Conservation (phyloP, 306 rosid species). For the Vigna unguiculata region DNA sequence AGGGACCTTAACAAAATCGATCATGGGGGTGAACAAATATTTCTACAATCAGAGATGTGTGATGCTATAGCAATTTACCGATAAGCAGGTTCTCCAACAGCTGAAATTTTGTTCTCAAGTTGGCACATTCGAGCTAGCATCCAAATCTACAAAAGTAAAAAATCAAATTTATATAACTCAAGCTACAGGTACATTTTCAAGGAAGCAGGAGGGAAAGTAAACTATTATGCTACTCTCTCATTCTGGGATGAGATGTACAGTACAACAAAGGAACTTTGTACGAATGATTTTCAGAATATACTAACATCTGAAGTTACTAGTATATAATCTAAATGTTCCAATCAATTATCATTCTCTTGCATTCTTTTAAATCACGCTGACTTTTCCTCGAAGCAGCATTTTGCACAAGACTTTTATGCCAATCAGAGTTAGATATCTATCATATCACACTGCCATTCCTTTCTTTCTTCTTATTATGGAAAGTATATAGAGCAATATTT, state of each 20-base stretch:
- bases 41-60: slow-evolving; percentile 31
- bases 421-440: not conserved
- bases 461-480: not conserved
- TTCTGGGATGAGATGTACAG: slow-evolving; percentile 33
- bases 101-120: slow-evolving; percentile 92
- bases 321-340: slow-evolving; percentile 17
- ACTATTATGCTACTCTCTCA: not conserved
- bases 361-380: slow-evolving; percentile 31
- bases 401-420: slow-evolving; percentile 20
- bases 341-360: slow-evolving; percentile 21
- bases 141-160: slow-evolving; percentile 71
- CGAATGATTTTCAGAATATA: slow-evolving; percentile 33
- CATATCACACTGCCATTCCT: slow-evolving; percentile 22
- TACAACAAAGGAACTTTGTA: slow-evolving; percentile 24
- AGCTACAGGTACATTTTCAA: slow-evolving; percentile 21
- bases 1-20: slow-evolving; percentile 13
- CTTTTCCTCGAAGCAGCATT: slow-evolving; percentile 30
- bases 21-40: not conserved
- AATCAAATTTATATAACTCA: slow-evolving; percentile 34
- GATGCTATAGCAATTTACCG: slow-evolving; percentile 60
- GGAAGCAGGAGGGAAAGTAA: slow-evolving; percentile 33
- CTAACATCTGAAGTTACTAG: not conserved
- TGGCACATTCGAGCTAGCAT: slow-evolving; percentile 99
- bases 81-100: slow-evolving; percentile 93
- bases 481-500: slow-evolving; percentile 9